phyloP scores from a whole-genome alignment of 2,329 filamentous ascomycete species.

The Sordariomycetes sp. region DNA sequence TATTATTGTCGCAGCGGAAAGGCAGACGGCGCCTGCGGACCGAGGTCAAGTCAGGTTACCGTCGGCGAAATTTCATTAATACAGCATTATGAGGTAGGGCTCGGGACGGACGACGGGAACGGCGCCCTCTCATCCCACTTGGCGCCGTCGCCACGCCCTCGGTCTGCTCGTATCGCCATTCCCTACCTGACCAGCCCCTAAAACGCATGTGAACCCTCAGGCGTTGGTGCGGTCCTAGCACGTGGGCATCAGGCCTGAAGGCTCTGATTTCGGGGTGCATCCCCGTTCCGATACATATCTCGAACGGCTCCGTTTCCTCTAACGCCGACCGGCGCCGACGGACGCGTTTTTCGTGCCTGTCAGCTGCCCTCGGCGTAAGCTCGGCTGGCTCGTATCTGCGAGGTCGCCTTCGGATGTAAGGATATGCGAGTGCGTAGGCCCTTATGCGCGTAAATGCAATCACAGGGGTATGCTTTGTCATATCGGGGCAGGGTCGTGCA shows the following conservation, averaged over 20 bases:
- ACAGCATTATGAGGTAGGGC: neutral
- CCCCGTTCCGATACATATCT: neutral
- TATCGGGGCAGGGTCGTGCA: neutral
- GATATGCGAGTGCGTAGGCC: neutral
- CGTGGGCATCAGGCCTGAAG: neutral
- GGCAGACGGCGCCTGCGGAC: neutral
- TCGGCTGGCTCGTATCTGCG: slow-evolving; percentile 3
- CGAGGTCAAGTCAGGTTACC: slow-evolving; percentile 4
- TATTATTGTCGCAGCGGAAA: slow-evolving; percentile 1
- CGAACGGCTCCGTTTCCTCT: neutral
- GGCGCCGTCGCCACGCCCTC: neutral
- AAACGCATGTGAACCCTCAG: neutral
- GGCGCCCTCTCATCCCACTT: too few species aligned
- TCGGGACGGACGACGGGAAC: neutral
- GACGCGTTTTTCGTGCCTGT: neutral
- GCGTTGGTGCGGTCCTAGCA: neutral
- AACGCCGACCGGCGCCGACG: neutral
- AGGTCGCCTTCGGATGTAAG: neutral
- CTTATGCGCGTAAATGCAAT: neutral
- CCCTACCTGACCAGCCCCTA: neutral
- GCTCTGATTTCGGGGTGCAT: neutral
- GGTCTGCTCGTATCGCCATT: neutral
- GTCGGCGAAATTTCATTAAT: neutral
- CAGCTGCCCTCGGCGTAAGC: neutral
- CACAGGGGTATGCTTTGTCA: neutral